Conservation (phyloP, 225 moss, liverwort and hornwort genomes). For the Anthoceros angustus region DNA sequence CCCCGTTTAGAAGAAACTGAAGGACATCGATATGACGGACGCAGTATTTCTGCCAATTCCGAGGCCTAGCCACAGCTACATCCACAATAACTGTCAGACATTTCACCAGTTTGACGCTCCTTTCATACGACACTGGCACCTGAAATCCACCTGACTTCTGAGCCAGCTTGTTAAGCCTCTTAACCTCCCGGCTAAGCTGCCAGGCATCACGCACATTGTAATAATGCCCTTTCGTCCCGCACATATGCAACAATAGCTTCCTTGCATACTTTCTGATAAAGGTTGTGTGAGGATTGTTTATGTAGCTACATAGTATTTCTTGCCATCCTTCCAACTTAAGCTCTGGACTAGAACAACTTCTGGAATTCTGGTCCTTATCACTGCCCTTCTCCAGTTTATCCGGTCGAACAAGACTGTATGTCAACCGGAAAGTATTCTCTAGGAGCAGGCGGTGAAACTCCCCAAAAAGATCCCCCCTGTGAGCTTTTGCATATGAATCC, state of each 20-base stretch:
- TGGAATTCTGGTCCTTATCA: slow-evolving; percentile 69
- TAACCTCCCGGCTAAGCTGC: slow-evolving; percentile 95
- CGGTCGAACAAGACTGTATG: slow-evolving; percentile 90
- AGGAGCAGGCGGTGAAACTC: slow-evolving; percentile 84
- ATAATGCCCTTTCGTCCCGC: slow-evolving; percentile 87
- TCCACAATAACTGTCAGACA: slow-evolving; percentile 76
- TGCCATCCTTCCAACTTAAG: slow-evolving; percentile 97
- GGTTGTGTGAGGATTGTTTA: slow-evolving; percentile 81
- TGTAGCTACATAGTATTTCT: slow-evolving; percentile 88
- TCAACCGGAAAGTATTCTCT: slow-evolving; percentile 81
- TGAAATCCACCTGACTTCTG: slow-evolving; percentile 81
- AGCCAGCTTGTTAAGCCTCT: slow-evolving; percentile 74
- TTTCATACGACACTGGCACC: slow-evolving; percentile 70
- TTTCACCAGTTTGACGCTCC: slow-evolving; percentile 86
- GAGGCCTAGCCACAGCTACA: slow-evolving; percentile 82
- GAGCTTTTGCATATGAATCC: slow-evolving; percentile 88
- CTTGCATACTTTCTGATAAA: slow-evolving; percentile 92
- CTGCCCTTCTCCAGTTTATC: slow-evolving; percentile 78
- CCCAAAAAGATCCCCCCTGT: slow-evolving; percentile 93
- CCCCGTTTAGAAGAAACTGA: slow-evolving; percentile 71
- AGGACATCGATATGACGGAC: slow-evolving; percentile 75
- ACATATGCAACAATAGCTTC: slow-evolving; percentile 76
- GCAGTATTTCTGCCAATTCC: slow-evolving; percentile 99
- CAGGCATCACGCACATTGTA: slow-evolving; percentile 96
- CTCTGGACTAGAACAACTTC: slow-evolving; percentile 38